Percentiles rank a stretch among this genome's conserved stretches.
Evolutionary conservation across 208 protist species (phyloP).

Genomic region (Vickermania spadyakhi): DNA sequence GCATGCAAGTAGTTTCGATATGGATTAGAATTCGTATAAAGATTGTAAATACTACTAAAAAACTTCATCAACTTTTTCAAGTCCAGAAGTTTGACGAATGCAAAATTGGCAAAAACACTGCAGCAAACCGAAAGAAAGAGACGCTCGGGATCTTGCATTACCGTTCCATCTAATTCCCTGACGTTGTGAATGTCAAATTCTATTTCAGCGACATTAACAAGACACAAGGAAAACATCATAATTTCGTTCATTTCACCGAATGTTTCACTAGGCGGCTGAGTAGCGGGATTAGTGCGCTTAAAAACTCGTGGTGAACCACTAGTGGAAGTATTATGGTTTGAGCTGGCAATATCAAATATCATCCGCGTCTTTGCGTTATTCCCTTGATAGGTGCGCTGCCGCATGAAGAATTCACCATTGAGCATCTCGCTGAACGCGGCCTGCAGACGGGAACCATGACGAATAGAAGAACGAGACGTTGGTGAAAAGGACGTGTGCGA

Average conservation of each 20-base stretch:
- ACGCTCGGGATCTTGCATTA: constrained; percentile 64
- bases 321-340: neutral
- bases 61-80: constrained; percentile 65
- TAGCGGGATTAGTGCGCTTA: constrained; percentile 23
- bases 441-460: constrained; percentile 13
- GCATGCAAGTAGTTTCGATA: constrained; percentile 81
- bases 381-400: neutral
- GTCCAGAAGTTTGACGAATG: constrained; percentile 40
- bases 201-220: constrained; percentile 68
- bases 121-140: constrained; percentile 75
- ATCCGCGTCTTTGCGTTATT: constrained; percentile 13
- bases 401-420: neutral
- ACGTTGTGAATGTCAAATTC: constrained; percentile 65
- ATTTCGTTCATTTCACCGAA: constrained; percentile 65
- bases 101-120: constrained; percentile 79
- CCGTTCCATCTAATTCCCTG: constrained; percentile 54
- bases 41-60: constrained; percentile 40
- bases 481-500: neutral
- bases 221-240: constrained; percentile 62
- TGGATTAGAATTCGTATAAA: constrained; percentile 45
- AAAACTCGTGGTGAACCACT: constrained; percentile 8
- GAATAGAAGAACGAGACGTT: constrained; percentile 7
- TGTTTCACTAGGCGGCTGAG: constrained; percentile 53
- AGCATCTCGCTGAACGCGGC: constrained; percentile 11
- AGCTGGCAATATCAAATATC: constrained; percentile 9